Percentiles rank a stretch among this genome's conserved stretches.
These are phyloP conservation scores for Angophora floribunda DNA, from an alignment of 345 rosid genomes.

Conservation along the genomic window DNA sequence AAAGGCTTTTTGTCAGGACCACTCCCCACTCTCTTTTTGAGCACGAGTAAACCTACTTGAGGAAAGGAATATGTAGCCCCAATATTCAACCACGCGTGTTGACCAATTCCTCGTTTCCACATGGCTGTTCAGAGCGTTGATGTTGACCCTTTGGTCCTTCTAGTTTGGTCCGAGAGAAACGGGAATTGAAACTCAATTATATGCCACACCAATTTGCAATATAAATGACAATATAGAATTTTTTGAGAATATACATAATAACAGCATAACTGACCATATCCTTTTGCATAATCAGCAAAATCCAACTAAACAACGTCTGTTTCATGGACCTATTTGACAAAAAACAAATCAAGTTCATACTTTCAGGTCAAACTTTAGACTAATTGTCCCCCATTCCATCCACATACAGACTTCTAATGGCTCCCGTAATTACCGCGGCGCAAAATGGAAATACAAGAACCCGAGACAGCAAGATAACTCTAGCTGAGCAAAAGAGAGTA, in stretches of 20 bases:
- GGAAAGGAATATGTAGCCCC: background rate
- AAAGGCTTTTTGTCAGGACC: background rate
- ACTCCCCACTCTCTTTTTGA: background rate
- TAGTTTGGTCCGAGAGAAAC: background rate
- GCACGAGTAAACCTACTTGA: background rate
- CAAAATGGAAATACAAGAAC: background rate
- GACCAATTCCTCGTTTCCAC: background rate
- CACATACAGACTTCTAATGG: background rate
- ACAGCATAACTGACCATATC: background rate
- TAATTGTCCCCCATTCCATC: background rate
- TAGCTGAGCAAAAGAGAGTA: background rate
- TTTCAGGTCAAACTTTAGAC: background rate
- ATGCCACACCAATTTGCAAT: background rate
- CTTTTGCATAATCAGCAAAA: background rate
- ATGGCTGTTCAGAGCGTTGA: background rate
- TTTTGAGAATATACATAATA: background rate
- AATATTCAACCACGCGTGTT: background rate
- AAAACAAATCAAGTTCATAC: background rate
- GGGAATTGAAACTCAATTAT: background rate
- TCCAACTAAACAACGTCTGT: background rate
- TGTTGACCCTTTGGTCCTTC: background rate
- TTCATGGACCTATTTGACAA: background rate
- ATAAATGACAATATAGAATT: background rate
- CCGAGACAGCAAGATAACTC: background rate
- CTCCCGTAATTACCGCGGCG: background rate